Evolutionary conservation across 306 rosid species (phyloP).

Genomic region (Dalbergia oliveri): DNA sequence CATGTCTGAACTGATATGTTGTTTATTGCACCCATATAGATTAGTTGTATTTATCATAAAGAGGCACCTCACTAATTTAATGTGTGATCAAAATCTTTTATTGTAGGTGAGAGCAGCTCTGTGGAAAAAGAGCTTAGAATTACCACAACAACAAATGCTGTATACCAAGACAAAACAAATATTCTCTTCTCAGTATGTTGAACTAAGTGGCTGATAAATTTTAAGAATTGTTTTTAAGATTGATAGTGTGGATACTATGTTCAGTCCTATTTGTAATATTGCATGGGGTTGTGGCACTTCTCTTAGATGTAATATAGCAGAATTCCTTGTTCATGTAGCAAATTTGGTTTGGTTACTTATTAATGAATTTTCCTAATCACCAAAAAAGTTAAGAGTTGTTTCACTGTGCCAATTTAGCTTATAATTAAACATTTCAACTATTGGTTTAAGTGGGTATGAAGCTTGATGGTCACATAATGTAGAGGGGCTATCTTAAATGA

Average conservation of each 20-base stretch:
- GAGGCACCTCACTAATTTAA: conserved; percentile 30
- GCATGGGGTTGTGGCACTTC: too few relatives aligned
- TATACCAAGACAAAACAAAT: conserved; percentile 98
- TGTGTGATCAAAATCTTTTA: conserved; percentile 24
- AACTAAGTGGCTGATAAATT: conserved; percentile 30
- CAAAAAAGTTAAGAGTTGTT: too few relatives aligned
- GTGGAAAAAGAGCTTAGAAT: conserved; percentile 88
- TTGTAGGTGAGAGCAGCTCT: conserved; percentile 94
- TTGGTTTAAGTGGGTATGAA: too few relatives aligned
- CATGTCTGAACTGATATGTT: neutral
- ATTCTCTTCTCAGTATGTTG: conserved; percentile 87
- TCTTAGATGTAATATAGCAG: too few relatives aligned
- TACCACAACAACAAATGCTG: conserved; percentile 81
- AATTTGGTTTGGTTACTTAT: too few relatives aligned
- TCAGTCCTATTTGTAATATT: neutral
- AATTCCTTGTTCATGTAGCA: too few relatives aligned
- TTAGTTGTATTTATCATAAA: conserved; percentile 14
- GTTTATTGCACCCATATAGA: neutral
- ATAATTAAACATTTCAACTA: too few relatives aligned
- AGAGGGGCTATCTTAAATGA: too few relatives aligned
- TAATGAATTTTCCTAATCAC: too few relatives aligned
- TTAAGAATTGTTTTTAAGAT: conserved; percentile 33
- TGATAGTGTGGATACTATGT: conserved; percentile 11
- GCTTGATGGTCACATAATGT: too few relatives aligned
- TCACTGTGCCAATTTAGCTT: too few relatives aligned